Evolutionary conservation across 2,329 filamentous ascomycete genomes (phyloP).

Genomic region (Cytospora piceae): DNA sequence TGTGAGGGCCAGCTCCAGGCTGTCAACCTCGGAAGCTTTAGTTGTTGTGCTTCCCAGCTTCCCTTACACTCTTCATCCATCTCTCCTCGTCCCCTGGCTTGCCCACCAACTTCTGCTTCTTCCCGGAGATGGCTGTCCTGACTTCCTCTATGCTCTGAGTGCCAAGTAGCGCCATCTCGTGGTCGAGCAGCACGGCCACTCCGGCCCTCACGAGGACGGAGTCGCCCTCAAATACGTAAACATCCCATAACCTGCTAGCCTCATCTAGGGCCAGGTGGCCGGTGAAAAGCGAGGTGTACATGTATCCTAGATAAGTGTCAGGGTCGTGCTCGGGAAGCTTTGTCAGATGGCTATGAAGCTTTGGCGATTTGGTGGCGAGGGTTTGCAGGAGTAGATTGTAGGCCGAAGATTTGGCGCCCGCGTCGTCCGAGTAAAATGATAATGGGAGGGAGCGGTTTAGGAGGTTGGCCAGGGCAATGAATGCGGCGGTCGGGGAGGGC

Average conservation of each 20-base stretch:
- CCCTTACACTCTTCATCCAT: conserved; percentile 47
- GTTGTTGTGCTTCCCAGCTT: conserved; percentile 42
- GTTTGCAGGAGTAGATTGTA: conserved; percentile 72
- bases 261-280: conserved; percentile 67
- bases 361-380: conserved; percentile 65
- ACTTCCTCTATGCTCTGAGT: conserved; percentile 51
- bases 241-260: conserved; percentile 76
- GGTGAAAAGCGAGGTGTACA: conserved; percentile 70
- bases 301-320: conserved; percentile 58
- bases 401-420: conserved; percentile 68
- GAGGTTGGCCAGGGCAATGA: conserved; percentile 74
- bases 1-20: conserved; percentile 21
- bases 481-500: conserved; percentile 63
- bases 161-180: conserved; percentile 56
- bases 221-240: conserved; percentile 83
- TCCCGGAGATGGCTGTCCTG: conserved; percentile 42
- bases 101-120: conserved; percentile 43
- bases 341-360: conserved; percentile 67
- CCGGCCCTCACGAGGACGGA: conserved; percentile 70
- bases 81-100: conserved; percentile 53
- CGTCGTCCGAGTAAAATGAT: conserved; percentile 74
- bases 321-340: conserved; percentile 51
- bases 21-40: conserved; percentile 31
- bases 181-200: conserved; percentile 65
- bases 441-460: conserved; percentile 76